Evolutionary conservation across 495 filamentous ascomycete genomes (phyloP), one percentile per base, ranked within the genome.

Genomic region (Oleoguttula mirabilis): DNA sequence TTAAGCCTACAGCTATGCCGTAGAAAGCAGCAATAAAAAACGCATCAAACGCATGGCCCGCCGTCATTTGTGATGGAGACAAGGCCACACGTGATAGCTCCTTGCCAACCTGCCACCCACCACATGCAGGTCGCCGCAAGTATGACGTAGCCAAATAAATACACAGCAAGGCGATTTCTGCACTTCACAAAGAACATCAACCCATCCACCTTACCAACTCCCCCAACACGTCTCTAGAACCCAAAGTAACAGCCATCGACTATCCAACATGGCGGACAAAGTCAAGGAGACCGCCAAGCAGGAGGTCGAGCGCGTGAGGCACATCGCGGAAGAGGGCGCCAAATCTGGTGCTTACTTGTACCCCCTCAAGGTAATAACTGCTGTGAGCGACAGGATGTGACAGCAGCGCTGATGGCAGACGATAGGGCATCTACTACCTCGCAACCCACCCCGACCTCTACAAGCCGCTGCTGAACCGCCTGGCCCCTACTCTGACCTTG

Each of bases 361-460:
- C 63, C 87, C 87, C 32, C 65, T 93, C 55, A 84, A 82, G 66
- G 85, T 82, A 64, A 1, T 28, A 20, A 12, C 5, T 19, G 16
- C 17, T 31, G 6, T 11, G 8, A 8, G 14, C 14, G 11, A 10
- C 8, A 10, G 24, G 14, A 10, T 17, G 3, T 11, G 14, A 27
- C n/a, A 4, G 8, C 19, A 12, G 23, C 21, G 23, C 34, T 51
- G 12, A 50, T 21, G 11, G 3, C 14, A 55, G 36, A 45, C 61
- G n/a, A 19, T 53, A 79, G 66, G 88, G 88, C 0, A 82, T 95
- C 35, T 48, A 79, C 56, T 94, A 88, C 66, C 82, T 94, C 55
- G 28, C 72, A 39, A 65, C 69, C 21, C 79, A 85, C 57, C 71
- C 67, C n/a, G 58, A 53, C 23, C 62, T 79, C 40, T 71, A 69